Percentiles rank a stretch among this genome's conserved stretches.
Conservation (phyloP, 352 stramenopile species). For the Aphanomyces euteiches region DNA sequence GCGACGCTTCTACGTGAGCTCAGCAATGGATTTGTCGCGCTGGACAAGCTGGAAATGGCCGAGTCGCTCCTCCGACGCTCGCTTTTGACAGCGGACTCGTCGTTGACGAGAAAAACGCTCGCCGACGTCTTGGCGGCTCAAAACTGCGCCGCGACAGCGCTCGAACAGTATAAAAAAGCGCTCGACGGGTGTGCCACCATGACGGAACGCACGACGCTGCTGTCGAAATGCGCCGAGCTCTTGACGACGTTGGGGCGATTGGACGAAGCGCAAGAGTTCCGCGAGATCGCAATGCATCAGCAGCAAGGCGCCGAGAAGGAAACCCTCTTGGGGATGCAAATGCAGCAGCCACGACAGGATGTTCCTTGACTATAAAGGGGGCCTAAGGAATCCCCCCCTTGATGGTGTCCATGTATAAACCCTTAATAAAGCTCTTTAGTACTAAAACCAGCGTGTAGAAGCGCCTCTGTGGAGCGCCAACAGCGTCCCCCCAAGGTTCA, state of each 20-base stretch:
- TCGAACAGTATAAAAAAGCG: constrained; percentile 63
- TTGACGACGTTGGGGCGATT: constrained; percentile 61
- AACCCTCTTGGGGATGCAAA: not conserved
- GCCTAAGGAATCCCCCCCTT: no score
- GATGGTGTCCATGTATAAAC: no score
- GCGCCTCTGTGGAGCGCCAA: no score
- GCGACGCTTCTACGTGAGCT: constrained; percentile 64
- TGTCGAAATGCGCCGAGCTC: constrained; percentile 62
- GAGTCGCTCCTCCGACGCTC: constrained; percentile 63
- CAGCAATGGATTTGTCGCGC: constrained; percentile 73
- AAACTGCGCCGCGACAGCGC: constrained; percentile 70
- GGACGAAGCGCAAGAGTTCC: constrained; percentile 67
- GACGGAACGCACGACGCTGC: constrained; percentile 42
- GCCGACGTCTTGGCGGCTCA: constrained; percentile 73
- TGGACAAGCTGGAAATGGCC: constrained; percentile 69
- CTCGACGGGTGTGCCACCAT: constrained; percentile 44
- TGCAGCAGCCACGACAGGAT: no score
- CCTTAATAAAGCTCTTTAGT: no score
- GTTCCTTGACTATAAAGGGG: no score
- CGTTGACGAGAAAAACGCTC: constrained; percentile 67
- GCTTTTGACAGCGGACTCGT: constrained; percentile 65
- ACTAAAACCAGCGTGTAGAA: no score
- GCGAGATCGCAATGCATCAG: constrained; percentile 44
- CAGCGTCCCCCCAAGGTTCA: no score
- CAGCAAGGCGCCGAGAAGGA: constrained; percentile 24